Evolutionary conservation across 2,329 filamentous ascomycete species (phyloP).

Genomic region (Keithomyces neogunnii): DNA sequence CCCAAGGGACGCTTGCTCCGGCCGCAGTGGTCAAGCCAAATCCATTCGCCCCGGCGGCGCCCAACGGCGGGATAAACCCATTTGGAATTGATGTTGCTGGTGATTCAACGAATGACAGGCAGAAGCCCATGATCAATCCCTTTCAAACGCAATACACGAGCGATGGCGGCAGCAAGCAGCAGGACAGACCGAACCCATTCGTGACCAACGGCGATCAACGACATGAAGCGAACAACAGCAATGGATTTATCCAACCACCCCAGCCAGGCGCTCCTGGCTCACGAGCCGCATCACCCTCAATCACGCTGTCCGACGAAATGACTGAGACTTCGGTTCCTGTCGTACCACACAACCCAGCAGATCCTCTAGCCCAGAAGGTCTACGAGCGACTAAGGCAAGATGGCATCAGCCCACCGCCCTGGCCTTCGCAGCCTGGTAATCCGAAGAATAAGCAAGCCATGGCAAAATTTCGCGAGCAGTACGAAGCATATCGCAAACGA

Average conservation of each 20-base stretch:
- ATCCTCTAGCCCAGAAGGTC: conserved; percentile 41
- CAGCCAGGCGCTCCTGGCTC: conserved; percentile 7
- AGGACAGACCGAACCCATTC: conserved; percentile 13
- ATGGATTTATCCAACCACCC: conserved; percentile 3
- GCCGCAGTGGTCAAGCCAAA: conserved; percentile 28
- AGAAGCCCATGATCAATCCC: conserved; percentile 16
- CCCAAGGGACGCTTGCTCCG: conserved; percentile 25
- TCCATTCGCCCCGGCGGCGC: conserved; percentile 21
- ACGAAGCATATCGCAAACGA: conserved; percentile 48
- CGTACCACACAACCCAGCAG: conserved; percentile 17
- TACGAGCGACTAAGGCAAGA: conserved; percentile 45
- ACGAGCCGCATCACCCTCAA: conserved; percentile 18
- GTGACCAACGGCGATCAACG: conserved; percentile 12
- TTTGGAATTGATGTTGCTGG: conserved; percentile 23
- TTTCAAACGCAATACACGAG: conserved; percentile 19
- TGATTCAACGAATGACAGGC: conserved; percentile 19
- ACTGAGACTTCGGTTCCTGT: neutral
- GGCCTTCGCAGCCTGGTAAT: conserved; percentile 47
- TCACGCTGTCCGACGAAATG: conserved; percentile 13
- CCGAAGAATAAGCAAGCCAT: conserved; percentile 41
- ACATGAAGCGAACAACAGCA: conserved; percentile 1
- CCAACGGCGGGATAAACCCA: conserved; percentile 8
- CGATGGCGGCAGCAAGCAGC: conserved; percentile 14
- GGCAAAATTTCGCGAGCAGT: conserved; percentile 45
- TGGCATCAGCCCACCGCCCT: conserved; percentile 42